A percentile compares a stretch with the other conserved stretches of the same genome.
These are phyloP conservation scores for Urtica urens DNA, from an alignment of 306 rosid species.

Conservation along the genomic window DNA sequence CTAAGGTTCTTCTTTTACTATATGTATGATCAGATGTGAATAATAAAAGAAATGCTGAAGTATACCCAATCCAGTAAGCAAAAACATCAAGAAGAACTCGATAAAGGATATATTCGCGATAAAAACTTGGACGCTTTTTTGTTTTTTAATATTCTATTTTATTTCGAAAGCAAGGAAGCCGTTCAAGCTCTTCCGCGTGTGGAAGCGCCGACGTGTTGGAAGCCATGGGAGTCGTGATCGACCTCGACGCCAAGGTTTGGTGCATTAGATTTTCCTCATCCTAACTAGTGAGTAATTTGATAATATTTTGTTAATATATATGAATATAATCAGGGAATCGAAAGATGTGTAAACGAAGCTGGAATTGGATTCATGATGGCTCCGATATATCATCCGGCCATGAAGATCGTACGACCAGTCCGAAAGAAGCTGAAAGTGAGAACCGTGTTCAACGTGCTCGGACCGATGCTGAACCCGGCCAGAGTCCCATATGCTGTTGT, in stretches of 20 bases:
- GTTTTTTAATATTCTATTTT: conserved; percentile 12
- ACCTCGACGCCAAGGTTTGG: conserved; percentile 62
- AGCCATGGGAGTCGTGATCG: conserved; percentile 58
- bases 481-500: conserved; percentile 82
- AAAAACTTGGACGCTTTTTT: too few species aligned
- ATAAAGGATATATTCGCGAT: too few species aligned
- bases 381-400: conserved; percentile 80
- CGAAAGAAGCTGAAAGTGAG: conserved; percentile 73
- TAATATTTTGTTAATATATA: too few species aligned
- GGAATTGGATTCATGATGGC: conserved; percentile 98
- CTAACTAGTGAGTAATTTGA: not conserved
- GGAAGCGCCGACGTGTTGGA: conserved; percentile 97
- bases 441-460: conserved; percentile 81
- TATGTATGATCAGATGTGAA: too few species aligned
- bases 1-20: conserved; percentile 51
- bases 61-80: too few species aligned
- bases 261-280: not conserved
- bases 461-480: conserved; percentile 95
- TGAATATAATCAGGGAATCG: conserved; percentile 73
- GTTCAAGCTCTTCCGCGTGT: conserved; percentile 90
- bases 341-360: conserved; percentile 53
- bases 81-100: too few species aligned
- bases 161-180: conserved; percentile 65
- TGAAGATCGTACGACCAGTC: conserved; percentile 69
- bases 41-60: too few species aligned